Percentiles rank a stretch among this genome's conserved stretches.
These are phyloP conservation scores for Podosphaera aphanis DNA, from an alignment of 2,329 filamentous ascomycete genomes.

Conservation along the genomic window DNA sequence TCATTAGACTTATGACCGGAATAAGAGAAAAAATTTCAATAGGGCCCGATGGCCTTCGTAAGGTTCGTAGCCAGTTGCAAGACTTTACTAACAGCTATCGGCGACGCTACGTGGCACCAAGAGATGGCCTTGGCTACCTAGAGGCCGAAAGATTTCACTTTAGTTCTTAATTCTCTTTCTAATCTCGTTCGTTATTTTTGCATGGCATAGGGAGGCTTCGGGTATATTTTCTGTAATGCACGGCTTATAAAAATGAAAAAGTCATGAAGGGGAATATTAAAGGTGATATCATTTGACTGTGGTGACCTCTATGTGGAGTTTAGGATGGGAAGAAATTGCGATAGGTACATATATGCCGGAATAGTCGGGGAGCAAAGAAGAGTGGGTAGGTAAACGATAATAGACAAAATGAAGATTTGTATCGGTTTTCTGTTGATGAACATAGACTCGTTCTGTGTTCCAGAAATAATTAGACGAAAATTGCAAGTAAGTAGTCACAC, in stretches of 20 bases:
- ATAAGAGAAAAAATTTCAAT: conserved; percentile 59
- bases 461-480: too few relatives aligned
- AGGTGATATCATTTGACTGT: background rate
- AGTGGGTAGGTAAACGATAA: background rate
- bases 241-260: background rate
- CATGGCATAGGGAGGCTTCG: conserved; percentile 8
- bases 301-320: background rate
- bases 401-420: background rate
- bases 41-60: conserved; percentile 36
- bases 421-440: background rate
- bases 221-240: background rate
- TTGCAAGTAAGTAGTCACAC: too few relatives aligned
- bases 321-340: background rate
- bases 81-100: conserved; percentile 94
- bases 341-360: background rate
- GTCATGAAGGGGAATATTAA: background rate
- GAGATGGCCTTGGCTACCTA: conserved; percentile 69
- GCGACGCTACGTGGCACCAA: conserved; percentile 78
- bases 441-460: too few relatives aligned
- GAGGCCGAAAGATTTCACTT: conserved; percentile 80
- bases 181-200: conserved; percentile 2
- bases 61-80: conserved; percentile 67
- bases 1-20: conserved; percentile 54
- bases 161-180: conserved; percentile 11
- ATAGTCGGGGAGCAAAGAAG: background rate